Base-by-base conservation (phyloP, 2,329 filamentous ascomycete genomes). In the Penicillium sp. region DNA sequence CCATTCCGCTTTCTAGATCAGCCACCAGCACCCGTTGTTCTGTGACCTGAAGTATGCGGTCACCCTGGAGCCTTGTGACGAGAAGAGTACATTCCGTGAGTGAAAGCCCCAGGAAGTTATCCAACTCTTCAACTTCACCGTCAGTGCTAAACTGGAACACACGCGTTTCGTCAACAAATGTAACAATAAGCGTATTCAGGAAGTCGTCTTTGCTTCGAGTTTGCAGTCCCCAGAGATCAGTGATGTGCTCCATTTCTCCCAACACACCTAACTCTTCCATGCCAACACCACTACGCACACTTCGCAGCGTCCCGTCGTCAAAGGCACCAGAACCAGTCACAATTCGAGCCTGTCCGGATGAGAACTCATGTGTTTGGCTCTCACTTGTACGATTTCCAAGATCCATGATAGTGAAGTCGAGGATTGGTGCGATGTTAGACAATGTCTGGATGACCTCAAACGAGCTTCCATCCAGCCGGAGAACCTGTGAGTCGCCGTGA, bases 351-450 rank as follows among this genome's bases (percentile, higher is more conserved):
- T 99, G 93, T 0, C 94, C 94, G 0, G 93, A 96, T 0, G 92
- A 96, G 67, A 96, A 99, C 59, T 94, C 90, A 65, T 94, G 95
- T 3, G 87, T 88, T 18, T 90, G 86, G 9, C 81, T 85, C 60
- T 94, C 88, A 23, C 87, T 87, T 56, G 90, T 87, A 53, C 90
- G 82, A 63, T 91, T 92, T 0, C 92, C 93, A 81, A 97, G 89
- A 67, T 97, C 94, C 91, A 97, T 96, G 16, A 99, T 85, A 1
- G 89, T 87, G 64, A 99, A 97, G 69, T 99, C 94, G 38, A 97
- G 76, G 40, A 99, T 89, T 0, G 94, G 94, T 0, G 89, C 91
- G 64, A 97, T 90, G 67, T 96, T 99, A 4, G 84, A 78, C 53
- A 95, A 80, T 0, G 85, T 88, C 68, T 96, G 91, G 10, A 94